Conservation (phyloP, 805 yeast genomes). For the Starmerella apis region DNA sequence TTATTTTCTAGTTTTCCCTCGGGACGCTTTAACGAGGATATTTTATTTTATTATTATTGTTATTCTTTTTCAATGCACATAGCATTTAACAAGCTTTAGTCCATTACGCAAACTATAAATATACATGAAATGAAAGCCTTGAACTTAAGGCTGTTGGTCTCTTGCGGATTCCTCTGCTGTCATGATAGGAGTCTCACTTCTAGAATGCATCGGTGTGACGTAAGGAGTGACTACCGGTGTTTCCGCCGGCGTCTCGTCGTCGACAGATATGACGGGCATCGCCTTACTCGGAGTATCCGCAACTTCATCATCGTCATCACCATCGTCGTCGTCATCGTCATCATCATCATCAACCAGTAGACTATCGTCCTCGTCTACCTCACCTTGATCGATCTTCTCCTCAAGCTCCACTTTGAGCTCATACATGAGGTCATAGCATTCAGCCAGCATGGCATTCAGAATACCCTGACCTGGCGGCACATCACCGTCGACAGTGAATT, state of each 20-base stretch:
- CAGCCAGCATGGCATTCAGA: conserved; percentile 79
- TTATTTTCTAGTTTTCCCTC: too few relatives aligned
- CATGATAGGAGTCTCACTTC: background rate
- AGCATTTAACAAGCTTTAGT: too few relatives aligned
- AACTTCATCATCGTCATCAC: background rate
- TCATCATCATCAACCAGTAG: conserved; percentile 16
- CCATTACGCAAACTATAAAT: too few relatives aligned
- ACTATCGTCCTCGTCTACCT: conserved; percentile 16
- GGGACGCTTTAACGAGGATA: too few relatives aligned
- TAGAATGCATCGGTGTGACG: background rate
- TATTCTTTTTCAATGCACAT: too few relatives aligned
- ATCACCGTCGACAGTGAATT: conserved; percentile 74
- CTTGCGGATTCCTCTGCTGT: background rate
- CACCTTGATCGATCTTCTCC: conserved; percentile 20
- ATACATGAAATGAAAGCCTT: background rate
- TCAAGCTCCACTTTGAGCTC: conserved; percentile 53
- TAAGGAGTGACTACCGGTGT: background rate
- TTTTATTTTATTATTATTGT: too few relatives aligned
- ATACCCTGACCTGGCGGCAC: conserved; percentile 98
- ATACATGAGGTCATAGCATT: conserved; percentile 86
- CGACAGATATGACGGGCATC: background rate
- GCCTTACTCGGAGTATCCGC: background rate
- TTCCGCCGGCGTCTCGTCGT: conserved; percentile 3
- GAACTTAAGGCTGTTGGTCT: background rate
- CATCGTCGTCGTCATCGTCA: conserved; percentile 7